Percentiles rank a stretch among this genome's conserved stretches.
phyloP scores from a whole-genome alignment of 2,329 filamentous ascomycete species.

The Diaporthe vaccinii region DNA sequence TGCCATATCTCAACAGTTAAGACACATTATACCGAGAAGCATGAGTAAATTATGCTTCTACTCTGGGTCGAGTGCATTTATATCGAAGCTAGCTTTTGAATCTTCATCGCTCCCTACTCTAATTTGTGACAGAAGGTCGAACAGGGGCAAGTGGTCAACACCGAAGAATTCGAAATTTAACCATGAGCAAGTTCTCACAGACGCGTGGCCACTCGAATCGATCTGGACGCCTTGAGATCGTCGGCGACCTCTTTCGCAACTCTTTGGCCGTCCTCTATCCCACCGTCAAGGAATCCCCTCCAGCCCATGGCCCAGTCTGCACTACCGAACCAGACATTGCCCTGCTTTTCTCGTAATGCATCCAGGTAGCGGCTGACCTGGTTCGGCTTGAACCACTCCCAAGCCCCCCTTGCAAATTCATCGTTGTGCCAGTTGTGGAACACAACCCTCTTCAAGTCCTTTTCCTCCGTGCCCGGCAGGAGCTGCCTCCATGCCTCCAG shows the following conservation, averaged over 20 bases:
- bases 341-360: conserved; percentile 30
- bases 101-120: no score
- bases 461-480: conserved; percentile 20
- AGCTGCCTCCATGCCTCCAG: conserved; percentile 31
- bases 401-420: conserved; percentile 35
- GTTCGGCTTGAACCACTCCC: conserved; percentile 39
- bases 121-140: background rate
- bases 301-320: conserved; percentile 41
- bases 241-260: conserved; percentile 38
- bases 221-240: conserved; percentile 10
- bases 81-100: no score
- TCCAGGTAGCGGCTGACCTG: conserved; percentile 37
- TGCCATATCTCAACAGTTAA: no score
- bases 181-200: background rate
- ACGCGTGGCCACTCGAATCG: background rate
- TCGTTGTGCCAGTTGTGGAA: conserved; percentile 41
- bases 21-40: no score
- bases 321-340: conserved; percentile 36
- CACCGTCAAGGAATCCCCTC: conserved; percentile 38
- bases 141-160: background rate
- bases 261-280: conserved; percentile 38
- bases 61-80: no score
- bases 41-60: no score
- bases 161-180: no score
- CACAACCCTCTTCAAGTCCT: conserved; percentile 47